A percentile compares a stretch with the other conserved stretches of the same genome.
Evolutionary conservation across 1,284 basidiomycete species (phyloP).

Genomic region (Pholiota adiposa): DNA sequence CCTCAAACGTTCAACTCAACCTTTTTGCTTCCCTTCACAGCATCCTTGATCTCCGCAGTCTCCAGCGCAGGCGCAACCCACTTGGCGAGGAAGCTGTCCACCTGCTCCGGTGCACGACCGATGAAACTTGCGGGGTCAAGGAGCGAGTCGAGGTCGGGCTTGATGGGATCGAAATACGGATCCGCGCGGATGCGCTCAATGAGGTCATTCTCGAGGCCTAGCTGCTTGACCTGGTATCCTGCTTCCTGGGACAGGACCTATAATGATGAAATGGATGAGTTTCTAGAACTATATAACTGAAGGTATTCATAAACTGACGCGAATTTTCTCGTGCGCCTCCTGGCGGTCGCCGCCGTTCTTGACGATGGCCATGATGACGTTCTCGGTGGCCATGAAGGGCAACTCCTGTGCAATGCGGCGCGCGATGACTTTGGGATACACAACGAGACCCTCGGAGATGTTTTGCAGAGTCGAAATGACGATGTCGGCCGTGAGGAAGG

Average conservation of each 20-base stretch:
- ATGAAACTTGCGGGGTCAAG: constrained; percentile 88
- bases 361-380: constrained; percentile 99
- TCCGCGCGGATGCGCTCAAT: constrained; percentile 79
- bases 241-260: constrained; percentile 95
- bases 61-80: constrained; percentile 91
- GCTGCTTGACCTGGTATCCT: constrained; percentile 91
- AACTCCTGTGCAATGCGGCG: constrained; percentile 93
- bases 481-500: constrained; percentile 97
- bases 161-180: constrained; percentile 65
- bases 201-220: constrained; percentile 95
- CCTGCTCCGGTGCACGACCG: constrained; percentile 92
- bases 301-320: constrained; percentile 52
- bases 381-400: constrained; percentile 99
- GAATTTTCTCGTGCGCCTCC: constrained; percentile 95
- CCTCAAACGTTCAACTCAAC: constrained; percentile 56
- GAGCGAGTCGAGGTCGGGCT: constrained; percentile 64
- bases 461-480: constrained; percentile 96
- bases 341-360: constrained; percentile 95
- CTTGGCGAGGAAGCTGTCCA: constrained; percentile 85
- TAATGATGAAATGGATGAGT: background rate
- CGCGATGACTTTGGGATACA: constrained; percentile 95
- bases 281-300: background rate
- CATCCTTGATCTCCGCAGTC: constrained; percentile 64
- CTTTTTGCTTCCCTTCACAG: constrained; percentile 50
- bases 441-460: constrained; percentile 95